phyloP scores from a whole-genome alignment of 345 rosid genomes.

The Syzygium aromaticum region DNA sequence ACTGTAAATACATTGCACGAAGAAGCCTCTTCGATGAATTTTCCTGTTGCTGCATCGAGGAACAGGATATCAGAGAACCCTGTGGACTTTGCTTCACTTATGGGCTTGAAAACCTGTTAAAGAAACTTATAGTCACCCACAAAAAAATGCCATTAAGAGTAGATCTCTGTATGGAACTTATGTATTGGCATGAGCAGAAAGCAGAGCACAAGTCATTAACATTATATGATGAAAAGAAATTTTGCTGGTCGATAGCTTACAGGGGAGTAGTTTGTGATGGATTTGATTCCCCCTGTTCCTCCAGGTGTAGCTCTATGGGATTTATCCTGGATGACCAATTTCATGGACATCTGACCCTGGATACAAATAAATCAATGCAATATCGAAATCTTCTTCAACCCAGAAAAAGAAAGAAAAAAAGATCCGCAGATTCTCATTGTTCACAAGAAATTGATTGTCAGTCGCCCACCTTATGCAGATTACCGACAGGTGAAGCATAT shows the following conservation, averaged over 20 bases:
- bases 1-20: constrained; percentile 21
- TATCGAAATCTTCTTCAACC: neutral
- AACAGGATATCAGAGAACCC: constrained; percentile 24
- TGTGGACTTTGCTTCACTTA: constrained; percentile 10
- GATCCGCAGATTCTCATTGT: neutral
- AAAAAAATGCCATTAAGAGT: neutral
- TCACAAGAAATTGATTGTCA: neutral
- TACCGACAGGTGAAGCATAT: constrained; percentile 21
- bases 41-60: constrained; percentile 21
- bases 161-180: neutral
- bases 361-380: neutral
- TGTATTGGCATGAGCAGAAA: neutral
- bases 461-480: constrained; percentile 16
- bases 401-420: neutral
- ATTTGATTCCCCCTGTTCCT: constrained; percentile 23
- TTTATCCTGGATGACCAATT: constrained; percentile 11
- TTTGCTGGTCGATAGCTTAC: neutral
- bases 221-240: neutral
- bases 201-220: neutral
- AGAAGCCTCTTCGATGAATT: constrained; percentile 27
- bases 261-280: constrained; percentile 21
- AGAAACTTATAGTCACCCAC: neutral
- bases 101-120: constrained; percentile 15
- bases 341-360: neutral
- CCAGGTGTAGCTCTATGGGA: constrained; percentile 18